Percentiles rank a stretch among this genome's conserved stretches.
Evolutionary conservation across 495 filamentous ascomycete species (phyloP).

Genomic region (Aspergillus steynii): DNA sequence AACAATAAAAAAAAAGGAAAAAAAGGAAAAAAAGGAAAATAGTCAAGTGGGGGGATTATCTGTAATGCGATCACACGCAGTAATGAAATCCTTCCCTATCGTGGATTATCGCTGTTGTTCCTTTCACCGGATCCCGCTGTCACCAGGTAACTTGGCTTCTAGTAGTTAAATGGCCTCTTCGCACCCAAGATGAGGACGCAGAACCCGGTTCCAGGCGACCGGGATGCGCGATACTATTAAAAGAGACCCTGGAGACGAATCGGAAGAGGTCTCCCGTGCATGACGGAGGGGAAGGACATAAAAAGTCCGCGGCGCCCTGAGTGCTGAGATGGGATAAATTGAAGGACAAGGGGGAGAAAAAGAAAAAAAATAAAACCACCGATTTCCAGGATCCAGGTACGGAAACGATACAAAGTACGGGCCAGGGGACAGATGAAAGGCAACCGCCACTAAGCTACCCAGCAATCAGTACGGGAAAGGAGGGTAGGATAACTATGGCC

Average conservation of each 20-base stretch:
- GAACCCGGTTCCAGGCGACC: background rate
- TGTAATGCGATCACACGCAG: background rate
- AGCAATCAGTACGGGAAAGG: background rate
- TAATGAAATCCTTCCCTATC: background rate
- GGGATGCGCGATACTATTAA: background rate
- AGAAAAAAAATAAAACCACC: background rate
- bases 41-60: background rate
- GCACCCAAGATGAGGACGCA: background rate
- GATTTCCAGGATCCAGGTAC: constrained; percentile 10
- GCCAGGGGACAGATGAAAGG: background rate
- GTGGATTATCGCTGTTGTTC: background rate
- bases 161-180: background rate
- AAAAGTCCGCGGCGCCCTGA: background rate
- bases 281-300: background rate
- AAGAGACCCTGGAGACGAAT: background rate
- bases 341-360: background rate
- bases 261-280: background rate
- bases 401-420: constrained; percentile 3
- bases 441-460: constrained; percentile 4
- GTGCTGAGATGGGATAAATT: background rate
- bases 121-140: background rate
- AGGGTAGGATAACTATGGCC: constrained; percentile 8
- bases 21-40: background rate
- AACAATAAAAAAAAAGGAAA: no score
- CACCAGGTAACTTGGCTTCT: background rate